Evolutionary conservation across 1,284 basidiomycete species (phyloP).

Genomic region (Irpex sp.): DNA sequence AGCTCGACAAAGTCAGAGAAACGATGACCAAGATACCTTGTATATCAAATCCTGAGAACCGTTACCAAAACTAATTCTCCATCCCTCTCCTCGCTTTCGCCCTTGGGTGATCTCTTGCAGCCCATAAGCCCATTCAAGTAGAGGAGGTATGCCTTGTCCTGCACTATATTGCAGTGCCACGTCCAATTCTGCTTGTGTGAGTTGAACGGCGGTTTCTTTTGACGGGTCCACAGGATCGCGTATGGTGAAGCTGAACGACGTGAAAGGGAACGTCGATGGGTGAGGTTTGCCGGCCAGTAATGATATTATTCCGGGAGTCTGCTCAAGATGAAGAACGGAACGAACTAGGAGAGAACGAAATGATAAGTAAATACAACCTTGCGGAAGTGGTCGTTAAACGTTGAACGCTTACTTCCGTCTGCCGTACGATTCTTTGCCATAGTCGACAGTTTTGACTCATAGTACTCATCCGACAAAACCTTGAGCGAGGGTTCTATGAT

Average conservation of each 20-base stretch:
- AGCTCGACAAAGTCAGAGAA: background rate
- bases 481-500: background rate
- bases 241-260: conserved; percentile 59
- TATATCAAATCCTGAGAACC: conserved; percentile 89
- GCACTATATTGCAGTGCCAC: conserved; percentile 72
- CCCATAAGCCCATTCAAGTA: conserved; percentile 65
- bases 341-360: conserved; percentile 2
- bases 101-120: conserved; percentile 68
- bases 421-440: conserved; percentile 9
- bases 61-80: conserved; percentile 74
- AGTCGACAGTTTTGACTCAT: conserved; percentile 3
- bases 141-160: conserved; percentile 65
- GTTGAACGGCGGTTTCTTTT: conserved; percentile 40
- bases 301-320: conserved; percentile 77
- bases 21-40: conserved; percentile 52
- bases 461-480: conserved; percentile 10
- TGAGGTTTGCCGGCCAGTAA: conserved; percentile 87
- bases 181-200: conserved; percentile 30
- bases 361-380: background rate
- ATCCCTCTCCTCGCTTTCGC: conserved; percentile 52
- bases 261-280: conserved; percentile 87
- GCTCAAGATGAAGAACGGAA: conserved; percentile 47
- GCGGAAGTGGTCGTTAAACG: background rate
- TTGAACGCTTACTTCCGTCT: conserved; percentile 8
- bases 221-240: conserved; percentile 41